These are phyloP conservation scores for Entomortierella parvispora DNA, from an alignment of 192 early-diverging fungal species.

Conservation along the genomic window DNA sequence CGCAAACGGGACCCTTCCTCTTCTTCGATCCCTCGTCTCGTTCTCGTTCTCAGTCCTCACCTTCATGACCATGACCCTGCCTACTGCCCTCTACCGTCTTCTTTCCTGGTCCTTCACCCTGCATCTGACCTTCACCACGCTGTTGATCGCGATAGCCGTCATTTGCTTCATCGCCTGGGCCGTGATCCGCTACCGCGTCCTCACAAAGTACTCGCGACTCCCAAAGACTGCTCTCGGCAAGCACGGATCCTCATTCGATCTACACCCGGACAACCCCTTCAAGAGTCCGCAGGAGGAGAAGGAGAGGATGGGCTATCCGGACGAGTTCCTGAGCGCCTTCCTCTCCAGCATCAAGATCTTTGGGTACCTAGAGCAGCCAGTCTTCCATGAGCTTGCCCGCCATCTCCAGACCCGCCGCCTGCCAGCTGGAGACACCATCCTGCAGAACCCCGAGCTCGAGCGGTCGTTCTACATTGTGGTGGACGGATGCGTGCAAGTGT, in stretches of 20 bases:
- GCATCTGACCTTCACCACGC: conserved; percentile 68
- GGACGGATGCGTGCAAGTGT: conserved; percentile 94
- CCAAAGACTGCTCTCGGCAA: conserved; percentile 57
- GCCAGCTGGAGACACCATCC: conserved; percentile 80
- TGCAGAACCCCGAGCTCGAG: conserved; percentile 73
- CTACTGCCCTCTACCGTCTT: conserved; percentile 60
- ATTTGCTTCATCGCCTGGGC: conserved; percentile 57
- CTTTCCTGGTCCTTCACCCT: conserved; percentile 72
- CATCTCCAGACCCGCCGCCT: conserved; percentile 84
- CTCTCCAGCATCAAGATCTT: conserved; percentile 93
- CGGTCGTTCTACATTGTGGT: conserved; percentile 95
- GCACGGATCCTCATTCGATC: conserved; percentile 68
- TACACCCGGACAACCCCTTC: conserved; percentile 73
- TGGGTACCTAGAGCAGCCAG: conserved; percentile 95
- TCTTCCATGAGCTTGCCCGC: conserved; percentile 94
- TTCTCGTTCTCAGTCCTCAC: conserved; percentile 53
- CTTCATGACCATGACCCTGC: conserved; percentile 64
- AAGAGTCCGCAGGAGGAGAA: conserved; percentile 64
- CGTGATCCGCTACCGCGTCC: conserved; percentile 75
- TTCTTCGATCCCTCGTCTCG: conserved; percentile 33
- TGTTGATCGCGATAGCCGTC: conserved; percentile 53
- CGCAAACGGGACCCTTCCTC: conserved; percentile 15
- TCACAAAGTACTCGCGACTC: conserved; percentile 79
- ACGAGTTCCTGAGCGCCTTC: conserved; percentile 85
- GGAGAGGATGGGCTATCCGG: conserved; percentile 64